Conservation (phyloP, 768 basidiomycete species). For the Chlorophyllum brunneum region DNA sequence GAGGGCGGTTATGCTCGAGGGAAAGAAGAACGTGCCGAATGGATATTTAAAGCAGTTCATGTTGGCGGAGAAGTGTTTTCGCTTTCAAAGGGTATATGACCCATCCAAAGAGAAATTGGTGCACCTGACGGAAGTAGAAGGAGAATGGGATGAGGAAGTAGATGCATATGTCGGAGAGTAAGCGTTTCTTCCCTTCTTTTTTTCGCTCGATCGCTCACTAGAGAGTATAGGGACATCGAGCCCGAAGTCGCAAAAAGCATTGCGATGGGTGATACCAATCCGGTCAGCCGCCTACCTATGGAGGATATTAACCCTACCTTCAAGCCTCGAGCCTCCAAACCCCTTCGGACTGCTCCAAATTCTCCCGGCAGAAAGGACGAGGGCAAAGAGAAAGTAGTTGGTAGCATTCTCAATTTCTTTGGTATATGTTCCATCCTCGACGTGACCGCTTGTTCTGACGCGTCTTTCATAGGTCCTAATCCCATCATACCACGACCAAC, state of each 20-base stretch:
- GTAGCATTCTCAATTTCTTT: slow-evolving; percentile 59
- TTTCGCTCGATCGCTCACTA: slow-evolving; percentile 11
- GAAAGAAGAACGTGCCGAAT: slow-evolving; percentile 75
- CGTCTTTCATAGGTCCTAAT: slow-evolving; percentile 35
- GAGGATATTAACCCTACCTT: slow-evolving; percentile 73
- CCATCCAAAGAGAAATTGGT: slow-evolving; percentile 63
- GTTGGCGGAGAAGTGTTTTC: slow-evolving; percentile 87
- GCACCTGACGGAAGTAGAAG: slow-evolving; percentile 60
- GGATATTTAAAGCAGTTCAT: slow-evolving; percentile 73
- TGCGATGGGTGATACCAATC: slow-evolving; percentile 68
- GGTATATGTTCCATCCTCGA: slow-evolving; percentile 33
- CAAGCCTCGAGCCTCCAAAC: slow-evolving; percentile 48
- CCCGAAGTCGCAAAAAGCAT: slow-evolving; percentile 59
- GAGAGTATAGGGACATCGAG: slow-evolving; percentile 53
- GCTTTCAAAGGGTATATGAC: slow-evolving; percentile 91
- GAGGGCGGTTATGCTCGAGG: slow-evolving; percentile 71
- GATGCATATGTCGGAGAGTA: slow-evolving; percentile 75
- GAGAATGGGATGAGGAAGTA: slow-evolving; percentile 53
- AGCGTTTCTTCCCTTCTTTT: slow-evolving; percentile 18
- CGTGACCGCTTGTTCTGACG: background rate
- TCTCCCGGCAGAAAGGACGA: slow-evolving; percentile 37
- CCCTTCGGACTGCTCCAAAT: slow-evolving; percentile 23
- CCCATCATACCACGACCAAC: slow-evolving; percentile 30
- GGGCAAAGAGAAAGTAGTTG: slow-evolving; percentile 39
- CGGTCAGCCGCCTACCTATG: slow-evolving; percentile 65